Evolutionary conservation across 1,284 basidiomycete species (phyloP), one percentile per base, ranked within the genome.

Genomic region (Neonothopanus nambi): DNA sequence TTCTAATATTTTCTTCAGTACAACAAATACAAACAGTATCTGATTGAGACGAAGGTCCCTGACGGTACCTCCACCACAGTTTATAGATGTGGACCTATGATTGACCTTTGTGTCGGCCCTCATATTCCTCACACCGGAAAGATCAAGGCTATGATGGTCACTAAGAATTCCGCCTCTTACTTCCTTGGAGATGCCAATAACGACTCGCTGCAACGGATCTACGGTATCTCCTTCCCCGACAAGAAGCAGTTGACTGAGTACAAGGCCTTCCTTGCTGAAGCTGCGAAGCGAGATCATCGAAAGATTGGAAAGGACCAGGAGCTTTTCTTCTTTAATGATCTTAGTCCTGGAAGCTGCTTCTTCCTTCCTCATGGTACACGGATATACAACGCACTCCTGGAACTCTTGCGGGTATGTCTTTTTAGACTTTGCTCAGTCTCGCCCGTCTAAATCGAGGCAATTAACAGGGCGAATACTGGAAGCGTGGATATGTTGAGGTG

Each of bases 181-280:
- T 99, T 99, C 85, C 84, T 99, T 20, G 96, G 95, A 48, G 93
- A 98, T 68, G 80, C 90, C 48, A 89, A 83, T 66, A 98, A 98
- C 69, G 97, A 98, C 67, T 93, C 93, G 3, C 80, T 99, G 52
- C 97, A 99, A 71, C 90, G 97, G 48, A 86, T 99, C 58, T 99
- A 99, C 71, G 97, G 97, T 55, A 95, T 99, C 69, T 98, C 96
- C 3, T 99, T 99, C 85, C 97, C 97, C 0, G 96, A 98, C 75
- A 91, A 92, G 72, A 98, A 98, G 74, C 93, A 96, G 69, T 79
- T 99, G 67, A 78, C 85, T 20, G 97, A 98, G 63, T 95, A 99
- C 83, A 99, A 99, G 78, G 85, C 82, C 44, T 98, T 98, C 79
- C 80, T 99, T 55, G 92, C 87, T 48, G 96, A 99, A 72, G 97